Evolutionary conservation across 2,329 filamentous ascomycete genomes (phyloP).

Genomic region (Pseudopyrenochaeta lycopersici): DNA sequence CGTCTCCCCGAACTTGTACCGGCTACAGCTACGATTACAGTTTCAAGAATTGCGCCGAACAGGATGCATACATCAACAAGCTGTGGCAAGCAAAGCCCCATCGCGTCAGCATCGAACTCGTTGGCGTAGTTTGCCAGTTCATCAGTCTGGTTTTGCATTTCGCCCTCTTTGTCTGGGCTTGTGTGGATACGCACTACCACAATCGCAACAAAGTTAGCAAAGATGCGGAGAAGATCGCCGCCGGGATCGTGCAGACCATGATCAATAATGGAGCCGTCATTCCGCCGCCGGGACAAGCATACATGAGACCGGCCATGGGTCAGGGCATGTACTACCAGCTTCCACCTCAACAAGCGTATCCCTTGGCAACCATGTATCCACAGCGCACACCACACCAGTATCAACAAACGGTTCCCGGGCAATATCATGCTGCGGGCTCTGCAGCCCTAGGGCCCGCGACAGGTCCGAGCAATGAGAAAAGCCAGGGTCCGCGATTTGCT

Average conservation of each 20-base stretch:
- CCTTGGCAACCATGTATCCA: conserved; percentile 16
- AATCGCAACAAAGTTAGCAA: conserved; percentile 33
- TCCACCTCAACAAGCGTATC: conserved; percentile 21
- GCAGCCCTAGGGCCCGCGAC: not conserved
- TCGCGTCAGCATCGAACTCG: conserved; percentile 29
- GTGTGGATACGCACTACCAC: conserved; percentile 43
- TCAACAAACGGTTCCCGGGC: conserved; percentile 2
- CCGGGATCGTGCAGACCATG: conserved; percentile 46
- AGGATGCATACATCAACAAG: conserved; percentile 42
- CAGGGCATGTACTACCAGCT: conserved; percentile 22
- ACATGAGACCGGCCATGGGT: conserved; percentile 16
- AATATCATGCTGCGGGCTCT: conserved; percentile 5
- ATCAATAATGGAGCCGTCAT: conserved; percentile 40
- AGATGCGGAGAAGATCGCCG: conserved; percentile 44
- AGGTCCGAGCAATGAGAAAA: conserved; percentile 27
- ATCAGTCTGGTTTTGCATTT: conserved; percentile 43
- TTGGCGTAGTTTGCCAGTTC: conserved; percentile 42
- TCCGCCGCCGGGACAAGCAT: conserved; percentile 28
- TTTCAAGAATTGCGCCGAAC: conserved; percentile 36
- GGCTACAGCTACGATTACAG: not conserved
- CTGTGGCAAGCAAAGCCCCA: conserved; percentile 34
- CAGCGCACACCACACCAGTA: conserved; percentile 12
- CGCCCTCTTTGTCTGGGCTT: conserved; percentile 50
- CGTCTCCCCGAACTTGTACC: conserved; percentile 24
- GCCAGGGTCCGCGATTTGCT: conserved; percentile 22